Conservation (phyloP, 1,139 yeast genomes). For the Lodderomyces elongisporus region DNA sequence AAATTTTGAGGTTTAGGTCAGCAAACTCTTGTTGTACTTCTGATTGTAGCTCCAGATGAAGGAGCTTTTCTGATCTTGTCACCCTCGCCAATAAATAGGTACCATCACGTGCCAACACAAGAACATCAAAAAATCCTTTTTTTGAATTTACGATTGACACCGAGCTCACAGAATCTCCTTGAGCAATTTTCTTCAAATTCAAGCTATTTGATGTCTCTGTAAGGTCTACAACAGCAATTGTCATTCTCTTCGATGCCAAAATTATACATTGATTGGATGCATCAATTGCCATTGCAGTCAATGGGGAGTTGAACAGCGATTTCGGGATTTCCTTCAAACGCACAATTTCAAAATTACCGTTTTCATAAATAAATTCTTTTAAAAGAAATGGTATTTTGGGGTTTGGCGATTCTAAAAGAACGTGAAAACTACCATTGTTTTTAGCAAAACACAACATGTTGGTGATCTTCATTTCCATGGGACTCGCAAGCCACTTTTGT, state of each 20-base stretch:
- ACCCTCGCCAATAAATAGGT: conserved; percentile 39
- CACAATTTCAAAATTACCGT: background rate
- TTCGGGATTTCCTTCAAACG: conserved; percentile 28
- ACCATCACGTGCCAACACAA: conserved; percentile 64
- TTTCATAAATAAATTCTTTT: conserved; percentile 16
- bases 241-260: conserved; percentile 70
- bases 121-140: conserved; percentile 16
- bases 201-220: conserved; percentile 15
- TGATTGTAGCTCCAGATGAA: too few species aligned
- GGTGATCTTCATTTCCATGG: conserved; percentile 35
- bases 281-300: conserved; percentile 52
- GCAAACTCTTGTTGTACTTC: conserved; percentile 9
- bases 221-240: conserved; percentile 53
- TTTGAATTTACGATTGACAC: conserved; percentile 32
- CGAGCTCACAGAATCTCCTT: conserved; percentile 75
- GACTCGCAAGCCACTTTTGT: conserved; percentile 20
- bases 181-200: conserved; percentile 48
- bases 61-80: too few species aligned
- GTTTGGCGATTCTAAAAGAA: conserved; percentile 64
- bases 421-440: conserved; percentile 20
- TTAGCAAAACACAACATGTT: conserved; percentile 39
- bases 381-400: conserved; percentile 54
- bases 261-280: conserved; percentile 37
- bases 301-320: conserved; percentile 42
- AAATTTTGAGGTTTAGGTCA: conserved; percentile 18